A percentile compares a stretch with the other conserved stretches of the same genome.
Conservation (phyloP, 169 alveolate species). For the Plasmodium gaboni region DNA sequence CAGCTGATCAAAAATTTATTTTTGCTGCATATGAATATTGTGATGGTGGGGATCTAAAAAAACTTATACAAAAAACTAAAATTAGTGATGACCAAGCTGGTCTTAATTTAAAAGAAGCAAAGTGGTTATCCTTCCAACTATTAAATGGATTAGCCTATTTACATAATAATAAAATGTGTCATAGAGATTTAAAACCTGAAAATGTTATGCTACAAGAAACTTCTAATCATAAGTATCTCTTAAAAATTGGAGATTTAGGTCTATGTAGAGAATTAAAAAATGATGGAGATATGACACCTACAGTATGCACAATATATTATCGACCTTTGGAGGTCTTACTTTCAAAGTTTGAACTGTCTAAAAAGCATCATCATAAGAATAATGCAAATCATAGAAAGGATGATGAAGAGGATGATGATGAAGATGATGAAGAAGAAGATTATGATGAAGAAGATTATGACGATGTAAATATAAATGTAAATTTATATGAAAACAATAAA, state of each 20-base stretch:
- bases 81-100: conserved; percentile 82
- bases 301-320: conserved; percentile 91
- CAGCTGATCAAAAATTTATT: conserved; percentile 83
- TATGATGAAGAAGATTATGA: no score
- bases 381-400: neutral
- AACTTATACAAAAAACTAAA: conserved; percentile 52
- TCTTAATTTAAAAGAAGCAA: conserved; percentile 85
- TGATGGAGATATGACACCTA: conserved; percentile 91
- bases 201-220: conserved; percentile 90
- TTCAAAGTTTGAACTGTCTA: conserved; percentile 78
- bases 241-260: conserved; percentile 94
- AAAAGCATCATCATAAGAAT: conserved; percentile 13
- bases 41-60: conserved; percentile 81
- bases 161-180: conserved; percentile 93
- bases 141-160: conserved; percentile 97
- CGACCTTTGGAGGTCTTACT: conserved; percentile 90
- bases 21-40: conserved; percentile 91
- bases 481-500: no score
- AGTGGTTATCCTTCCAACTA: conserved; percentile 93
- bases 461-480: no score
- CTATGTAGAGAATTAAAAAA: conserved; percentile 89
- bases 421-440: no score
- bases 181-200: conserved; percentile 93
- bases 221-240: conserved; percentile 73
- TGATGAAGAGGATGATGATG: neutral